Conservation (phyloP, 371 early-diverging fungal species). For the Zopfochytrium polystomum region DNA sequence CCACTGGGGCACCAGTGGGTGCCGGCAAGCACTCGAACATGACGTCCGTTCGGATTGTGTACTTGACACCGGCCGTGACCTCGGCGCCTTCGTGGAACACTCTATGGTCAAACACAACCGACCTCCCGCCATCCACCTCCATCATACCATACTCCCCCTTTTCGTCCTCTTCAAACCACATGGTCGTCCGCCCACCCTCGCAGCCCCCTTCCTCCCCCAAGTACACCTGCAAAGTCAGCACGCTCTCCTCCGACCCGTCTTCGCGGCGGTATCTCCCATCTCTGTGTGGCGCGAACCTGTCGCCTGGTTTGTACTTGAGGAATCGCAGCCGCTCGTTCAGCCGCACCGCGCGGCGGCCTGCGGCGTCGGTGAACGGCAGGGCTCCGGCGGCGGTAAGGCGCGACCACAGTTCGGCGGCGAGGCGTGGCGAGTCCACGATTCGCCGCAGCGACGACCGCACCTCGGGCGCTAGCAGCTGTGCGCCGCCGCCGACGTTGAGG, state of each 20-base stretch:
- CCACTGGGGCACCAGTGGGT: no score
- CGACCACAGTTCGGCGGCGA: slow-evolving; percentile 27
- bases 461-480: slow-evolving; percentile 22
- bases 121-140: slow-evolving; percentile 31
- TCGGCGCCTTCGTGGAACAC: slow-evolving; percentile 17
- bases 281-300: slow-evolving; percentile 43
- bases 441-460: slow-evolving; percentile 41
- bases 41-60: slow-evolving; percentile 19
- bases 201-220: slow-evolving; percentile 46
- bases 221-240: slow-evolving; percentile 49
- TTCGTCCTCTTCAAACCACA: slow-evolving; percentile 34
- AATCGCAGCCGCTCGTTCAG: slow-evolving; percentile 54
- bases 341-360: slow-evolving; percentile 13
- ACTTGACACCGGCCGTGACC: slow-evolving; percentile 17
- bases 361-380: neutral
- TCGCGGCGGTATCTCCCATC: slow-evolving; percentile 44
- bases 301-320: slow-evolving; percentile 44
- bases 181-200: slow-evolving; percentile 69
- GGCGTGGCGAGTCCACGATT: slow-evolving; percentile 37
- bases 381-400: no score
- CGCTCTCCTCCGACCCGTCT: slow-evolving; percentile 43
- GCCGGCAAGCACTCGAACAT: no score
- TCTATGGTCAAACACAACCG: slow-evolving; percentile 44
- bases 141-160: slow-evolving; percentile 1
- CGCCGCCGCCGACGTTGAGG: slow-evolving; percentile 36